These are phyloP conservation scores for Aspergillus flavus DNA, from an alignment of 2,329 filamentous ascomycete species.

Conservation along the genomic window DNA sequence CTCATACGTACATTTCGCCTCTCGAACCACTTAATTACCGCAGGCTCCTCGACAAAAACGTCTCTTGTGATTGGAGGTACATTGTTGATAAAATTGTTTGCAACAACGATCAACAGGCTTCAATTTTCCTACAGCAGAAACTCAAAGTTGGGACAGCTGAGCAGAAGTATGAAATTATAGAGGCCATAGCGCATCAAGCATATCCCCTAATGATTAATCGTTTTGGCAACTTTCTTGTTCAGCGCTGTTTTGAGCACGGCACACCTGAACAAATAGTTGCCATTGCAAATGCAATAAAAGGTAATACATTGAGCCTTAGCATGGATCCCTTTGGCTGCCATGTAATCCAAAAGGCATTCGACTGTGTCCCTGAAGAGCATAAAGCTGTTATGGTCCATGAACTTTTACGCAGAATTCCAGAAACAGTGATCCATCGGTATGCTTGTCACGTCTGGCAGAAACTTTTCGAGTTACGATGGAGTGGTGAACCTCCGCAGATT, in stretches of 20 bases:
- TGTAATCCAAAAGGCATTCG: conserved; percentile 97
- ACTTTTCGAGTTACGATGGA: conserved; percentile 96
- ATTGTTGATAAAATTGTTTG: conserved; percentile 99
- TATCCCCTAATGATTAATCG: conserved; percentile 97
- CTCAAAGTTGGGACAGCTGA: conserved; percentile 93
- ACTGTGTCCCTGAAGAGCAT: conserved; percentile 95
- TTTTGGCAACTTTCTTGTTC: conserved; percentile 97
- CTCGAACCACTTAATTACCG: conserved; percentile 96
- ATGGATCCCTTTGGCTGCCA: conserved; percentile 99
- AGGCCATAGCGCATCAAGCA: conserved; percentile 91
- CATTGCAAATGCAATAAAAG: conserved; percentile 91
- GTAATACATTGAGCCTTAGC: conserved; percentile 88
- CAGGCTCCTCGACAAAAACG: conserved; percentile 88
- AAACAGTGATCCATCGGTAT: conserved; percentile 98
- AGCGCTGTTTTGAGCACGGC: conserved; percentile 98
- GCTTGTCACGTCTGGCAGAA: conserved; percentile 99
- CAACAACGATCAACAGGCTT: conserved; percentile 98
- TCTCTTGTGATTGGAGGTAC: conserved; percentile 98
- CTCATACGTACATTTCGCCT: conserved; percentile 78
- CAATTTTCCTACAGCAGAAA: conserved; percentile 98
- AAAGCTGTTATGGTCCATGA: conserved; percentile 99
- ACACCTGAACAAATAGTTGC: conserved; percentile 91
- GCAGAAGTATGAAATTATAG: conserved; percentile 96
- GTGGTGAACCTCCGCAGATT: conserved; percentile 89
- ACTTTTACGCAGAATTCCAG: conserved; percentile 88